These are phyloP conservation scores for Solanum chaucha DNA, from an alignment of 257 asterid genomes.

Conservation along the genomic window DNA sequence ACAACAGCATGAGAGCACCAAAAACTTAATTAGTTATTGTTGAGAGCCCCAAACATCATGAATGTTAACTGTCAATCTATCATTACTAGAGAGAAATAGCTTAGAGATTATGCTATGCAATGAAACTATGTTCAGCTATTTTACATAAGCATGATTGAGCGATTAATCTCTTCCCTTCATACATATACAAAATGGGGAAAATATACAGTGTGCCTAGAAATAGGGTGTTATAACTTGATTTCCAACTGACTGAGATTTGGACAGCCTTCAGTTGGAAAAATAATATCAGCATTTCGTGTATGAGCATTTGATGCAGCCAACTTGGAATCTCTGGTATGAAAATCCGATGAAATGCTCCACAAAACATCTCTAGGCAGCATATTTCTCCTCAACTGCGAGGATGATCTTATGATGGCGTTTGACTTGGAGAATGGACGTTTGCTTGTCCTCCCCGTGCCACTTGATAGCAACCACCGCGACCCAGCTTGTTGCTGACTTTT, in stretches of 20 bases:
- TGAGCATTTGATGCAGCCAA: constrained; percentile 40
- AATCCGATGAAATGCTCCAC: constrained; percentile 63
- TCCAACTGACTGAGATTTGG: neutral
- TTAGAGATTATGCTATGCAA: constrained; percentile 5
- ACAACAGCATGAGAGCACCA: neutral
- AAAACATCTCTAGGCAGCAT: constrained; percentile 23
- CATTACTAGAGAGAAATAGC: neutral
- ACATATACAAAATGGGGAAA: neutral
- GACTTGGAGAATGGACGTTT: constrained; percentile 27
- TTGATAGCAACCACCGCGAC: constrained; percentile 64
- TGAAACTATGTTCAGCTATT: constrained; percentile 12
- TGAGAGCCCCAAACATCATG: neutral
- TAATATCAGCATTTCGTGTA: constrained; percentile 65
- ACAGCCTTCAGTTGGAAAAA: constrained; percentile 31
- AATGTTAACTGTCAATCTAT: neutral
- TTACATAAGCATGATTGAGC: neutral
- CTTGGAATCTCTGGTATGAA: constrained; percentile 23
- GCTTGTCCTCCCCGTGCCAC: constrained; percentile 40
- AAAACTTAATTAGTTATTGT: neutral
- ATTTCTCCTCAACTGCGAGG: constrained; percentile 24
- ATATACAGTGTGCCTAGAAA: neutral
- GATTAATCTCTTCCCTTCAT: neutral
- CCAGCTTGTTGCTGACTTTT: constrained; percentile 55
- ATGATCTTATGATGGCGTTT: constrained; percentile 21
- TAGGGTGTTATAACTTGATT: neutral